A percentile compares a stretch with the other conserved stretches of the same genome.
Evolutionary conservation across 2,329 filamentous ascomycete species (phyloP).

Genomic region (Neofusicoccum laricinum): DNA sequence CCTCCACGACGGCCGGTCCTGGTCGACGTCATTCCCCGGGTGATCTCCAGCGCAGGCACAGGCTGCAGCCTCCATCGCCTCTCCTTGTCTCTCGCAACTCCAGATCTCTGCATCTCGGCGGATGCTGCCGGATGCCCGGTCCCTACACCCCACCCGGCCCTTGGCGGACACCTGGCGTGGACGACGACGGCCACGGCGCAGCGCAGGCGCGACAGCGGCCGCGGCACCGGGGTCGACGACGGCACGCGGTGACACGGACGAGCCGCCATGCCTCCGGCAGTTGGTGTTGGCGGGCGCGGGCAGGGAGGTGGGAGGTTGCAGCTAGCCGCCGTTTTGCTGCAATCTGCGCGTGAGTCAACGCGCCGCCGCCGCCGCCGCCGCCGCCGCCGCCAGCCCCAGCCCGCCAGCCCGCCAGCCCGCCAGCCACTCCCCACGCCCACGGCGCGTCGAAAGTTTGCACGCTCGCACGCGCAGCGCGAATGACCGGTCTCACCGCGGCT

Average conservation of each 20-base stretch:
- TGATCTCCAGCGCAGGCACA: neutral
- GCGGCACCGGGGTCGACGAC: too few relatives aligned
- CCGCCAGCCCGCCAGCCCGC: neutral
- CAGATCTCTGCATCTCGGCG: neutral
- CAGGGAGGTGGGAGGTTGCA: too few relatives aligned
- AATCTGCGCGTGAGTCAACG: neutral
- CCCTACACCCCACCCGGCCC: neutral
- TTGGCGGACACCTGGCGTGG: neutral
- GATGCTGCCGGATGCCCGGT: neutral
- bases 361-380: too few relatives aligned
- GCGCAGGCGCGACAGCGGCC: neutral
- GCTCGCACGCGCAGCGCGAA: neutral
- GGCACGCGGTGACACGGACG: too few relatives aligned
- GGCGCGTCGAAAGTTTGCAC: neutral
- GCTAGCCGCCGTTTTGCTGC: slow-evolving; percentile 7
- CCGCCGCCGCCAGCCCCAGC: too few relatives aligned
- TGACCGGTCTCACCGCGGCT: neutral
- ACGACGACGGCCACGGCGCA: neutral
- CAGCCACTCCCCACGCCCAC: neutral
- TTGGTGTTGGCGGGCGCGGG: too few relatives aligned
- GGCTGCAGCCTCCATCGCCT: neutral
- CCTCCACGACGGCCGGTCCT: neutral
- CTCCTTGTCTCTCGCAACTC: neutral
- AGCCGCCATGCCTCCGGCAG: too few relatives aligned
- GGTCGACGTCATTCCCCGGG: neutral